A percentile compares a stretch with the other conserved stretches of the same genome.
Evolutionary conservation across 2,329 filamentous ascomycete genomes (phyloP).

Genomic region (Coleophoma cylindrospora): DNA sequence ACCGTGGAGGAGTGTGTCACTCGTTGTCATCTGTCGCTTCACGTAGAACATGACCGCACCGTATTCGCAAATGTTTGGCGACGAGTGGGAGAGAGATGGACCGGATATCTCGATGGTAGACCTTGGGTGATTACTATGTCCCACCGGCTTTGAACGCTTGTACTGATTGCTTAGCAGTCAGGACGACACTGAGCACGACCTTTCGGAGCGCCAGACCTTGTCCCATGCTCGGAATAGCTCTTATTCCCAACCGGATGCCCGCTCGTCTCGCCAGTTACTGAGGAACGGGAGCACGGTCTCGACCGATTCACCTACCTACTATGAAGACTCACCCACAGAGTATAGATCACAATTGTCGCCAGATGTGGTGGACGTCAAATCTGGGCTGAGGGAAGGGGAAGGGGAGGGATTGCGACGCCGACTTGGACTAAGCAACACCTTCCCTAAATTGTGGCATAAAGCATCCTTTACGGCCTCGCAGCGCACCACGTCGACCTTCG

Average conservation of each 20-base stretch:
- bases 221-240: not conserved
- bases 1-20: not conserved
- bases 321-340: not conserved
- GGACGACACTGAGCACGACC: not conserved
- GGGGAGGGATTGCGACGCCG: not conserved
- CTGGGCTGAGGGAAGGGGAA: not conserved
- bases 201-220: not conserved
- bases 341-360: not conserved
- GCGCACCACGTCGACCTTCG: slow-evolving; percentile 6
- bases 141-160: not conserved
- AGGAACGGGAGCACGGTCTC: not conserved
- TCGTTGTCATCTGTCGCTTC: not conserved
- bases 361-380: not conserved
- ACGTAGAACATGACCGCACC: slow-evolving; percentile 1
- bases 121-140: slow-evolving; percentile 1
- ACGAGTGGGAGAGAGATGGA: slow-evolving; percentile 8
- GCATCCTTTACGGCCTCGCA: not conserved
- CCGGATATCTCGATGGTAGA: slow-evolving; percentile 8
- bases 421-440: not conserved
- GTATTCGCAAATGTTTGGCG: slow-evolving; percentile 5
- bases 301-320: not conserved
- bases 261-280: slow-evolving; percentile 4
- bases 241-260: slow-evolving; percentile 1
- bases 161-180: not conserved
- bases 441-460: slow-evolving; percentile 3